A percentile compares a stretch with the other conserved stretches of the same genome.
Conservation (phyloP, 805 yeast species). For the Candida boleticola region DNA sequence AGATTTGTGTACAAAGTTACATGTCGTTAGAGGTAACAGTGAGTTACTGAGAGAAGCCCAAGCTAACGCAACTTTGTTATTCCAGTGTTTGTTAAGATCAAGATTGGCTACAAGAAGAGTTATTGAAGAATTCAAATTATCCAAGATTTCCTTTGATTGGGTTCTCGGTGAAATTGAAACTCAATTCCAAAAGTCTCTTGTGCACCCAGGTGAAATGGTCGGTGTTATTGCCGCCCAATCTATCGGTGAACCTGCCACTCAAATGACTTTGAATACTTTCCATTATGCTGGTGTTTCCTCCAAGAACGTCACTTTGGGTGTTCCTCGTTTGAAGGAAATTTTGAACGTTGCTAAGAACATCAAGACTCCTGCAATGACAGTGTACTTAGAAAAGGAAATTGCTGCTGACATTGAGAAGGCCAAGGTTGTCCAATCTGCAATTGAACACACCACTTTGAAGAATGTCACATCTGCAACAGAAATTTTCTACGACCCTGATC, state of each 20-base stretch:
- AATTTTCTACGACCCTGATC: slow-evolving; percentile 97
- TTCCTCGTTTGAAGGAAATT: slow-evolving; percentile 97
- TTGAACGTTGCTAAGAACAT: slow-evolving; percentile 96
- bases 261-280: slow-evolving; percentile 96
- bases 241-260: slow-evolving; percentile 98
- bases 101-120: slow-evolving; percentile 89
- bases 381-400: slow-evolving; percentile 77
- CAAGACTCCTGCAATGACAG: slow-evolving; percentile 98
- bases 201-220: slow-evolving; percentile 98
- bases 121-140: slow-evolving; percentile 84
- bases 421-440: slow-evolving; percentile 91
- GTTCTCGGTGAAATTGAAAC: slow-evolving; percentile 91
- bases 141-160: slow-evolving; percentile 90
- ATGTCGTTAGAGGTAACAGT: slow-evolving; percentile 81
- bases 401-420: slow-evolving; percentile 92
- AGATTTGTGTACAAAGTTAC: slow-evolving; percentile 61
- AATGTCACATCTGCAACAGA: slow-evolving; percentile 97
- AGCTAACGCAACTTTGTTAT: slow-evolving; percentile 82
- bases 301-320: slow-evolving; percentile 94
- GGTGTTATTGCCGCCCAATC: slow-evolving; percentile 98
- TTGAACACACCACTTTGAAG: slow-evolving; percentile 92
- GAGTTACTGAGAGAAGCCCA: slow-evolving; percentile 79
- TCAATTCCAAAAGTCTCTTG: slow-evolving; percentile 87
- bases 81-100: slow-evolving; percentile 90
- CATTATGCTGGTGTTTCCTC: slow-evolving; percentile 98